These are phyloP conservation scores for Ilyonectria mors-panacis DNA, from an alignment of 2,329 filamentous ascomycete species.

Conservation along the genomic window DNA sequence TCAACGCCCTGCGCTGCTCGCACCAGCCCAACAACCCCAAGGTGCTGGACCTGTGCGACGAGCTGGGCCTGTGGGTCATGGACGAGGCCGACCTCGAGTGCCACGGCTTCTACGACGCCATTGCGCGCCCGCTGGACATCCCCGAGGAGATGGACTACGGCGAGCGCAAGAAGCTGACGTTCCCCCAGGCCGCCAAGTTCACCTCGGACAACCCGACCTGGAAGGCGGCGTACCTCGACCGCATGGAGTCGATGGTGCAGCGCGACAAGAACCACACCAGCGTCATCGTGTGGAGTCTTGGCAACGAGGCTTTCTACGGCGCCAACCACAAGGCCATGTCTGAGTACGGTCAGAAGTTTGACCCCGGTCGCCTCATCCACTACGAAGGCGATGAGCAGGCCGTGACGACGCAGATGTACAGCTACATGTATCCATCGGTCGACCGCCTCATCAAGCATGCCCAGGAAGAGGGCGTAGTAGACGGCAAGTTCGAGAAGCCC, in stretches of 20 bases:
- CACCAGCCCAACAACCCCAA: conserved; percentile 77
- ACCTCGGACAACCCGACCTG: conserved; percentile 74
- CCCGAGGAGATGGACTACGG: conserved; percentile 72
- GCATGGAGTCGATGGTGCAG: conserved; percentile 74
- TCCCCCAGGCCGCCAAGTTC: conserved; percentile 68
- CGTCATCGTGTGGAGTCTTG: conserved; percentile 81
- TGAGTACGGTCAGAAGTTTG: conserved; percentile 70
- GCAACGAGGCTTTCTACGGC: conserved; percentile 82
- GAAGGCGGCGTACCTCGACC: conserved; percentile 77
- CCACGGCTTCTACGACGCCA: conserved; percentile 67
- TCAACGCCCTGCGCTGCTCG: conserved; percentile 78
- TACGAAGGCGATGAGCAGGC: conserved; percentile 77
- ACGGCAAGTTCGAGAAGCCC: conserved; percentile 68
- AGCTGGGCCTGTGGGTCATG: conserved; percentile 75
- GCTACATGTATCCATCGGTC: conserved; percentile 75
- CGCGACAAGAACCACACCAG: conserved; percentile 80
- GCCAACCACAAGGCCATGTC: conserved; percentile 79
- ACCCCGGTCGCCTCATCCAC: conserved; percentile 73
- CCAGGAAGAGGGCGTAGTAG: conserved; percentile 58
- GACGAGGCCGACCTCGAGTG: conserved; percentile 68
- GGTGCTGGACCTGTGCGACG: conserved; percentile 73
- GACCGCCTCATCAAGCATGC: conserved; percentile 64
- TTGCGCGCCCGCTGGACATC: conserved; percentile 66
- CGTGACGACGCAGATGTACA: conserved; percentile 75
- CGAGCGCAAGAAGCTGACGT: conserved; percentile 71